These are phyloP conservation scores for Naganishia kalamii DNA, from an alignment of 768 basidiomycete genomes.

Conservation along the genomic window DNA sequence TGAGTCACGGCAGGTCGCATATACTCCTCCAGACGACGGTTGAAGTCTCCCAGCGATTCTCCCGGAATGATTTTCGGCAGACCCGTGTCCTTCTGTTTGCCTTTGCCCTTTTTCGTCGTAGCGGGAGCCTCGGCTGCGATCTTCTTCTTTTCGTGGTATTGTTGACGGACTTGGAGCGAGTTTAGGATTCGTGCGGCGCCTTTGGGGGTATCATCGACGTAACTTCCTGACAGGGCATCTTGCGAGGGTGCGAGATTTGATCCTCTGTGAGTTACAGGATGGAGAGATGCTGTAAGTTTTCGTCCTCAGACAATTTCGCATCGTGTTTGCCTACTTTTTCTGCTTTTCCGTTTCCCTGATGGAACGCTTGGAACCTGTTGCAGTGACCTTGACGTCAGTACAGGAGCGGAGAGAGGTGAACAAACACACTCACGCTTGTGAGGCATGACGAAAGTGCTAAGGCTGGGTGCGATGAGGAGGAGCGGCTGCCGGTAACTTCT, in stretches of 20 bases:
- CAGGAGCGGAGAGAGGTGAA: background rate
- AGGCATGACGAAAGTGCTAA: too few relatives aligned
- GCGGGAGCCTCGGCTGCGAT: slow-evolving; percentile 30
- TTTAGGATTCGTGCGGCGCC: slow-evolving; percentile 37
- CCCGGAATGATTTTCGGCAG: slow-evolving; percentile 32
- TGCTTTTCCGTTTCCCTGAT: slow-evolving; percentile 32
- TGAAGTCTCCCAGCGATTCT: slow-evolving; percentile 41
- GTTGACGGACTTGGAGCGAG: slow-evolving; percentile 27
- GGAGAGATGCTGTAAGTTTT: too few relatives aligned
- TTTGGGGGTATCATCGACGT: slow-evolving; percentile 36
- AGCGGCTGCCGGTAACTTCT: too few relatives aligned
- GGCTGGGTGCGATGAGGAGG: too few relatives aligned
- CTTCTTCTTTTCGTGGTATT: slow-evolving; percentile 29
- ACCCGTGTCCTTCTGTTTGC: slow-evolving; percentile 22
- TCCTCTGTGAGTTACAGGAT: background rate
- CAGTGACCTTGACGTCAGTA: background rate
- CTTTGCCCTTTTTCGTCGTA: slow-evolving; percentile 20
- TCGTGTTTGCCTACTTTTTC: slow-evolving; percentile 32
- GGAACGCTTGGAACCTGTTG: slow-evolving; percentile 38
- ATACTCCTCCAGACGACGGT: slow-evolving; percentile 38
- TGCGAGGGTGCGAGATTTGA: slow-evolving; percentile 6
- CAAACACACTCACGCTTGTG: slow-evolving; percentile 4
- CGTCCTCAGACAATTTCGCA: background rate
- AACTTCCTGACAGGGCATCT: slow-evolving; percentile 7
- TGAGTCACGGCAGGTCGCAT: slow-evolving; percentile 38